phyloP scores from a whole-genome alignment of 2,329 filamentous ascomycete species.

The Aspergillus pseudoglaucus region DNA sequence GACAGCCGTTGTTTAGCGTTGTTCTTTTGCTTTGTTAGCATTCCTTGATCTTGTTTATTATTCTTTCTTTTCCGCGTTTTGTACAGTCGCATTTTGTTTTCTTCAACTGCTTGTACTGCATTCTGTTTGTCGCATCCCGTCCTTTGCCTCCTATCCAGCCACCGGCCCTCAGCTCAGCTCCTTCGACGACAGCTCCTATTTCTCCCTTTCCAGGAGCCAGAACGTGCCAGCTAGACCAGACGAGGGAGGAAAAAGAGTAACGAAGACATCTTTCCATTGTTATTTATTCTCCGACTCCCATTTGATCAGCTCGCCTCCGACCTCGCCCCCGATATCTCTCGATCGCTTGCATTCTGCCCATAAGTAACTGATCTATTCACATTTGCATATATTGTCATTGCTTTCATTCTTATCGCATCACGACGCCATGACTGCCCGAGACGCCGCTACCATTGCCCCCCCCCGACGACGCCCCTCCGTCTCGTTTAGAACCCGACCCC shows the following conservation, averaged over 20 bases:
- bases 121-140: background rate
- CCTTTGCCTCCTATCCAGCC: background rate
- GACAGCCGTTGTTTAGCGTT: background rate
- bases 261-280: background rate
- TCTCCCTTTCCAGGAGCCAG: background rate
- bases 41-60: background rate
- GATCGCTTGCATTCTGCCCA: background rate
- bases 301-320: background rate
- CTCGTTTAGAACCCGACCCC: constrained; percentile 30
- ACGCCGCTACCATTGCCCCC: constrained; percentile 19
- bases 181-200: background rate
- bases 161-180: background rate
- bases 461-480: constrained; percentile 34
- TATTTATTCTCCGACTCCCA: background rate
- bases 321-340: background rate
- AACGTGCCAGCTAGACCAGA: background rate
- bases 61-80: background rate
- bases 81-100: background rate
- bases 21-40: background rate
- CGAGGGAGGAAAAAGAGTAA: background rate
- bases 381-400: background rate
- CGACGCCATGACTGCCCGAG: constrained; percentile 26
- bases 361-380: background rate
- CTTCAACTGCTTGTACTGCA: background rate
- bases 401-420: constrained; percentile 2